Percentiles rank a stretch among this genome's conserved stretches.
Evolutionary conservation across 78 protist genomes (phyloP).

Genomic region (Dictyostelium intermedium): DNA sequence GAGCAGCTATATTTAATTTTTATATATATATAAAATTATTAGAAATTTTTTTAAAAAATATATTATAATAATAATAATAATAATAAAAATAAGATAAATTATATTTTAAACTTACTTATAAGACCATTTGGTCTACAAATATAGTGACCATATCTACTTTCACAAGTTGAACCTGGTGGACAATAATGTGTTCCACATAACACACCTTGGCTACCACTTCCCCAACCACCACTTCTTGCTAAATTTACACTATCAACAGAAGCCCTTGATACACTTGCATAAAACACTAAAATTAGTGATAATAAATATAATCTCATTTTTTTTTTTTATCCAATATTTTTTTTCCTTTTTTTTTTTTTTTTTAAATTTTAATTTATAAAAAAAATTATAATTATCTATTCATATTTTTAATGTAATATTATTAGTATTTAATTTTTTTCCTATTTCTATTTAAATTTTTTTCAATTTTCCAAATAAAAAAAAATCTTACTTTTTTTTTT

Average conservation of each 20-base stretch:
- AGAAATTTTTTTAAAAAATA: too few species aligned
- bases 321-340: background rate
- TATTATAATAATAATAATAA: background rate
- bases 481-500: background rate
- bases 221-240: background rate
- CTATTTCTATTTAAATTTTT: too few species aligned
- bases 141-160: background rate
- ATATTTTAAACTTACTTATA: background rate
- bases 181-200: background rate
- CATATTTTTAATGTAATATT: too few species aligned
- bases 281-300: constrained; percentile 6
- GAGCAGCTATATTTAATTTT: background rate
- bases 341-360: background rate
- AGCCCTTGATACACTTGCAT: background rate
- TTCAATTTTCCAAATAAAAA: too few species aligned
- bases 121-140: background rate
- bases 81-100: background rate
- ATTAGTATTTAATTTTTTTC: too few species aligned
- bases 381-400: background rate
- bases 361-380: background rate
- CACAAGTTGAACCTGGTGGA: constrained; percentile 1
- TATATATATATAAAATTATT: too few species aligned
- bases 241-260: background rate
- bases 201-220: background rate
- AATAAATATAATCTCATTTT: constrained; percentile 2